Conservation (phyloP, 1,284 basidiomycete genomes). For the Pseudozyma sp. region DNA sequence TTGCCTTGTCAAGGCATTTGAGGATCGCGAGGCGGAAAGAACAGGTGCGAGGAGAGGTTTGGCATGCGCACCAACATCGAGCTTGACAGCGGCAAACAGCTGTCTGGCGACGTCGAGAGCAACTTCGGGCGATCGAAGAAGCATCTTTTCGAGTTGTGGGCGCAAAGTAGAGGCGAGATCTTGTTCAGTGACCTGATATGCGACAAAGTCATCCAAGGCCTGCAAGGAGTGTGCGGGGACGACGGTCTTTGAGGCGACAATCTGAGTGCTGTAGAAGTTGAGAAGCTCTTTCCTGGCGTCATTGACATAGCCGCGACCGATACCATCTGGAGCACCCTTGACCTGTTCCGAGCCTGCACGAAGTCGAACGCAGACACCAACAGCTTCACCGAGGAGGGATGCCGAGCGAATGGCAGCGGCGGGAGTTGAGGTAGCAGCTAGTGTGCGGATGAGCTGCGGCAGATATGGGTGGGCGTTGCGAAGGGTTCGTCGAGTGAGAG, state of each 20-base stretch:
- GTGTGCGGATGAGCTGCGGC: slow-evolving; percentile 42
- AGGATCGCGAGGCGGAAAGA: slow-evolving; percentile 56
- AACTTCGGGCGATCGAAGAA: slow-evolving; percentile 64
- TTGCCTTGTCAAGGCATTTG: slow-evolving; percentile 49
- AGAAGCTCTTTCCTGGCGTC: slow-evolving; percentile 46
- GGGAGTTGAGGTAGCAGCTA: slow-evolving; percentile 35
- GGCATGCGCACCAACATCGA: slow-evolving; percentile 42
- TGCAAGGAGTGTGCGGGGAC: slow-evolving; percentile 42
- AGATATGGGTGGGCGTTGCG: slow-evolving; percentile 44
- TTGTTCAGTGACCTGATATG: slow-evolving; percentile 38
- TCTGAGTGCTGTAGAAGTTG: slow-evolving; percentile 55
- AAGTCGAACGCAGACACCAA: slow-evolving; percentile 52
- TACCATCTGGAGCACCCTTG: slow-evolving; percentile 50
- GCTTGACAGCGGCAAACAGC: slow-evolving; percentile 45
- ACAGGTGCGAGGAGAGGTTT: slow-evolving; percentile 47
- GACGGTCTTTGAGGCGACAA: slow-evolving; percentile 56
- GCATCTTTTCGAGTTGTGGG: slow-evolving; percentile 65
- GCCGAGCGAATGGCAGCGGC: slow-evolving; percentile 42
- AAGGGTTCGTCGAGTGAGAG: slow-evolving; percentile 42
- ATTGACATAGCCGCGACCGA: slow-evolving; percentile 45
- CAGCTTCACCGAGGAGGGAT: slow-evolving; percentile 51
- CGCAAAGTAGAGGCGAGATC: slow-evolving; percentile 54
- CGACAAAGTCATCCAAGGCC: slow-evolving; percentile 59
- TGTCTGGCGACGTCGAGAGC: slow-evolving; percentile 47
- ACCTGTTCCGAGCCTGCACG: slow-evolving; percentile 50